Base-by-base conservation (phyloP, 2,329 filamentous ascomycete species). In the Ramularia endophylla region DNA sequence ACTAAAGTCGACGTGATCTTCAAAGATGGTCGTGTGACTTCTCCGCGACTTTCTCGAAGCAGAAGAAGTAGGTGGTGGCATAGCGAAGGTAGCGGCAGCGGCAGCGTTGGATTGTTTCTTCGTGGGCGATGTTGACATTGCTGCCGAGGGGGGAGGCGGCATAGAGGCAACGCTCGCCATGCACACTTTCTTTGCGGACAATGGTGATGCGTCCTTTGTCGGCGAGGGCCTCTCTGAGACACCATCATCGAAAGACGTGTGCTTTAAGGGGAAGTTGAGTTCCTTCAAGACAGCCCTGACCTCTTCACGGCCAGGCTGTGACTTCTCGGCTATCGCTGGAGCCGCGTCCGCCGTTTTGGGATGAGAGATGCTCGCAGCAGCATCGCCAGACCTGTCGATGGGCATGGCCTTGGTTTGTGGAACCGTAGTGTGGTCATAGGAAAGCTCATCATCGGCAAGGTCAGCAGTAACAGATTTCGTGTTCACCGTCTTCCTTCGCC, bases 401-500 rank as follows among this genome's bases (percentile, higher is more conserved):
- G 25, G 16, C 18, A 12, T 16, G 16, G 8, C 22, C 17, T 35
- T 25, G 3, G n/a, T 6, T 27, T 38, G n/a, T 20, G 37, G 15
- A 18, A 13, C 32, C n/a, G 17, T 13, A 18, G 16, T n/a, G 17
- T 15, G 8, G 8, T 18, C 31, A 18, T 32, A 5, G 12, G 27
- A 2, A 16, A 13, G 13, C 27, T 11, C 12, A 27, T 36, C 29
- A 5, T 27, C 15, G 17, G 30, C 13, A 20, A 27, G 9, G 4
- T 19, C 17, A 30, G 33, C 8, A 8, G 22, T 36, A 7, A 34
- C 25, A 36, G 30, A 13, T 9, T 8, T 39, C 9, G 36, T 30
- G 38, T n/a, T 16, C 8, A 40, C 41, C 3, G 54, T 61, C 43
- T 61, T 62, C 15, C 64, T 62, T 44, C 70, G 63, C 52, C 69